These are phyloP conservation scores for Wickerhamomyces silvicola DNA, from an alignment of 805 yeast species.

Conservation along the genomic window DNA sequence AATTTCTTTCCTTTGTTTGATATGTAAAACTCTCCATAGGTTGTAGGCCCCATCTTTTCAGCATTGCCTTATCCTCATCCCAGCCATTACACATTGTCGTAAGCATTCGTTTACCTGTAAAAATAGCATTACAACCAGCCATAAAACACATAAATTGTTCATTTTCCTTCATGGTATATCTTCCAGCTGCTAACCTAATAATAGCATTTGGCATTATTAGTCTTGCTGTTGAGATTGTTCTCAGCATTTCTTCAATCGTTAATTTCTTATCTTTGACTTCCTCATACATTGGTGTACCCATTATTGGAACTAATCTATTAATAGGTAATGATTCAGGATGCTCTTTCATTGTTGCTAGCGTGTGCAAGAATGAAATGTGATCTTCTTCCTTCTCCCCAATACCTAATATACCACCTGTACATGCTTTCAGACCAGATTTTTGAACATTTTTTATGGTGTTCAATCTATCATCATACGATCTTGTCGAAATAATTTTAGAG, in stretches of 20 bases:
- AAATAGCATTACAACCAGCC: conserved; percentile 76
- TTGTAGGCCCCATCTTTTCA: conserved; percentile 60
- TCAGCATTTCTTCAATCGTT: conserved; percentile 53
- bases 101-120: conserved; percentile 75
- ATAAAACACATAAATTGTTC: conserved; percentile 72
- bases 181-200: conserved; percentile 73
- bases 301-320: conserved; percentile 68
- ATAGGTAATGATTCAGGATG: conserved; percentile 84
- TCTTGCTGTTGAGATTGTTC: conserved; percentile 73
- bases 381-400: conserved; percentile 70
- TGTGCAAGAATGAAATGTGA: conserved; percentile 60
- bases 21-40: conserved; percentile 44
- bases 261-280: conserved; percentile 42
- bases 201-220: conserved; percentile 67
- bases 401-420: conserved; percentile 78
- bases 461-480: conserved; percentile 67
- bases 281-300: conserved; percentile 70
- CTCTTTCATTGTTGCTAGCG: conserved; percentile 58
- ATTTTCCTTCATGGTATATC: conserved; percentile 72
- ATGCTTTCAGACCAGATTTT: conserved; percentile 56
- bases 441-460: conserved; percentile 60
- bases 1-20: conserved; percentile 10
- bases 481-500: conserved; percentile 63
- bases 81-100: conserved; percentile 81
- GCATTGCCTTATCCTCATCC: conserved; percentile 72